These are phyloP conservation scores for Cytospora piceicola DNA, from an alignment of 2,329 filamentous ascomycete genomes.

Conservation along the genomic window DNA sequence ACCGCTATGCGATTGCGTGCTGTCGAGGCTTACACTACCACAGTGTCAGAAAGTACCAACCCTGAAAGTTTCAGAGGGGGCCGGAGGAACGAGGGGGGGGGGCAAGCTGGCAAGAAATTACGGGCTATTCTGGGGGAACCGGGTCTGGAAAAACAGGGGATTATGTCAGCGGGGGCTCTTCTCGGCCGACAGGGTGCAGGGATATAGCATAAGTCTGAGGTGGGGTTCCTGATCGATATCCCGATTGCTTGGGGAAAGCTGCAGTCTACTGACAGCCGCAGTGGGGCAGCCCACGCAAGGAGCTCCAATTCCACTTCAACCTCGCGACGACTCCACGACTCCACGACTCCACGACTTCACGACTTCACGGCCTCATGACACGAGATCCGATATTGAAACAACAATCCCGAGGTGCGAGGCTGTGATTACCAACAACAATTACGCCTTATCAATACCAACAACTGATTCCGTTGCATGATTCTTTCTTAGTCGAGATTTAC, in stretches of 20 bases:
- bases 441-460: background rate
- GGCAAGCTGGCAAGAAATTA: background rate
- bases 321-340: background rate
- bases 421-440: background rate
- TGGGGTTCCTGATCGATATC: background rate
- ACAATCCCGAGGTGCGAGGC: background rate
- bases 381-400: background rate
- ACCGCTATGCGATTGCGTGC: constrained; percentile 16
- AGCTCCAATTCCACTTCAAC: constrained; percentile 6
- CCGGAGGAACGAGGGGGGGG: no score
- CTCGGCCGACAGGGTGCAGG: background rate
- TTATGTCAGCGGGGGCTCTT: background rate
- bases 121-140: background rate
- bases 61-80: no score
- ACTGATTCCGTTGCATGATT: background rate
- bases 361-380: background rate
- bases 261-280: background rate
- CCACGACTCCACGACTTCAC: no score
- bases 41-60: no score
- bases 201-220: background rate
- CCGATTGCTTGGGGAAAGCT: constrained; percentile 1
- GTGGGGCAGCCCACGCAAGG: constrained; percentile 6
- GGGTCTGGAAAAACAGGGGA: background rate
- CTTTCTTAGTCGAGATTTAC: background rate
- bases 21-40: constrained; percentile 1